Evolutionary conservation across 352 stramenopile genomes (phyloP).

Genomic region (Nothophytophthora sp.): DNA sequence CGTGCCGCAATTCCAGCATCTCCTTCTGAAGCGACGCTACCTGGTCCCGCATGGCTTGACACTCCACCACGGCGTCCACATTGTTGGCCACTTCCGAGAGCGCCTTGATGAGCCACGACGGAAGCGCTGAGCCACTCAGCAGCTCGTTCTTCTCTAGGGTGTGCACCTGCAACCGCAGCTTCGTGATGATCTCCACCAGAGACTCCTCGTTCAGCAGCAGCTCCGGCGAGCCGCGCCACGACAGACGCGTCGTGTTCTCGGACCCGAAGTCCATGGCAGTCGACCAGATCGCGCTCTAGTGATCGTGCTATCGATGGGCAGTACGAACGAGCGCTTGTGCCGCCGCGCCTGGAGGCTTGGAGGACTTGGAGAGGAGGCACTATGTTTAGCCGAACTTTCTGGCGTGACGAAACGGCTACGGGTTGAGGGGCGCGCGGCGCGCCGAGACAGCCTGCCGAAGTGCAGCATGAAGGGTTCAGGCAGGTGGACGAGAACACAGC

Average conservation of each 20-base stretch:
- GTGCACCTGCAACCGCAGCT: conserved; percentile 62
- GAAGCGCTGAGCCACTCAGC: conserved; percentile 64
- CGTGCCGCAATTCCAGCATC: conserved; percentile 72
- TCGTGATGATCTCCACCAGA: conserved; percentile 74
- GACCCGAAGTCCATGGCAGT: conserved; percentile 25
- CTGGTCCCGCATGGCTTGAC: conserved; percentile 73
- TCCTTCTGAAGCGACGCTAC: conserved; percentile 80
- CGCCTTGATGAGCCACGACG: conserved; percentile 69
- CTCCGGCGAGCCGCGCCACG: conserved; percentile 68
- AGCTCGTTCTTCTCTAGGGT: conserved; percentile 80
- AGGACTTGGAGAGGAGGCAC: too few species aligned
- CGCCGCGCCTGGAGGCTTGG: too few species aligned
- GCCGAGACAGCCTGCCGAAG: too few species aligned
- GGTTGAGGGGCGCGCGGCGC: too few species aligned
- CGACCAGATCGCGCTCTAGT: too few species aligned
- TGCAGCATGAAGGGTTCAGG: too few species aligned
- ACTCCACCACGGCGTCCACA: conserved; percentile 79
- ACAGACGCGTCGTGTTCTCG: conserved; percentile 51
- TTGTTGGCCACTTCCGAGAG: conserved; percentile 81
- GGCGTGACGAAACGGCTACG: too few species aligned
- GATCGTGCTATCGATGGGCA: too few species aligned
- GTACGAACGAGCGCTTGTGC: too few species aligned
- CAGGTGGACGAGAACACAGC: too few species aligned
- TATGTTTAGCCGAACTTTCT: too few species aligned
- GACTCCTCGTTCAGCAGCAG: conserved; percentile 83